Base-by-base conservation (phyloP, 1,139 yeast genomes). In the Sugiyamaella japonica region DNA sequence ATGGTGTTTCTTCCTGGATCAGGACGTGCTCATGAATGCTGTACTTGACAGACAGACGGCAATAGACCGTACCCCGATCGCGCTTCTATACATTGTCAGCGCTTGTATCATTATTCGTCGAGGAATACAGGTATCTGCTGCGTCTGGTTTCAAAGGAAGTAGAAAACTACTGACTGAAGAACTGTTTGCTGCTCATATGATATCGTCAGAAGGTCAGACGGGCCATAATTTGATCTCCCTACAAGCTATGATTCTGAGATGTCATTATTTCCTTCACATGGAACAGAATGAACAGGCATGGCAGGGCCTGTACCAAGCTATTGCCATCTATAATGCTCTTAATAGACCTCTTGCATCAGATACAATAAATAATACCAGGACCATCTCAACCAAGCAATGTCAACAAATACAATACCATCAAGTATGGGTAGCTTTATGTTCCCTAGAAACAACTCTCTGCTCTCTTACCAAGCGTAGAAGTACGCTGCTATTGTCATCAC, bases 1-100 rank as follows among this genome's bases (percentile, higher is more conserved):
- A 23, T 53, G 56, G 56, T 32, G 39, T 29, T 53, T 25, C 32
- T 53, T 48, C 37, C 25, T 53, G 29, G 50, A 53, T 34, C 43
- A 53, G 40, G 50, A 44, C 10, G 37, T 43, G 31, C 41, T 53
- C 9, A 42, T 53, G 48, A 36, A 41, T 20, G 56, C 56, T 2
- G 53, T 39, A 15, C 25, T 53, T 9, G 56, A 48, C 7, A 28
- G 44, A 12, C 49, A 46, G 20, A 31, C 50, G 4, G 20, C 50
- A 2, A 8, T 31, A 7, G 54, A 50, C 38, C 15, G 25, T 3
- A 2, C 43, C 2, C 15, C 45, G n/a, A 9, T 53, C 9, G 28
- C 56, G 10, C 50, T 53, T 16, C 38, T 53, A 1, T 53, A 53
- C 32, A 44, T 53, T n/a, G 29, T 49, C 6, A 39, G 53, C 44